These are phyloP conservation scores for Tritrichomonas musculus DNA, from an alignment of 208 protist genomes.

Conservation along the genomic window DNA sequence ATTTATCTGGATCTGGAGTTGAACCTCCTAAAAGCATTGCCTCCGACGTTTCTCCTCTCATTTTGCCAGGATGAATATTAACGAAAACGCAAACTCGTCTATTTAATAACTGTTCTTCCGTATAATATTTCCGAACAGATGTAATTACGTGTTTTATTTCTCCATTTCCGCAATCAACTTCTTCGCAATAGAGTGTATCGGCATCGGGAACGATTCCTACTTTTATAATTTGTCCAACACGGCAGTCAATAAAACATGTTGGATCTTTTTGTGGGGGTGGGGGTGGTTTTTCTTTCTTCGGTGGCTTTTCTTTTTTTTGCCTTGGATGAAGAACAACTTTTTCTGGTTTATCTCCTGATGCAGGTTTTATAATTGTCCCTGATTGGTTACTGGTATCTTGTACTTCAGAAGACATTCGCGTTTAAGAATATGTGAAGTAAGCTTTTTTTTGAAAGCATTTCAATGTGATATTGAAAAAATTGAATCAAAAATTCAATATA, in stretches of 20 bases:
- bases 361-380: no score
- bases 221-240: background rate
- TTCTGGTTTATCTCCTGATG: background rate
- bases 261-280: background rate
- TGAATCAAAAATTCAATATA: no score
- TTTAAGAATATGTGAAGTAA: no score
- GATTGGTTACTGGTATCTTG: no score
- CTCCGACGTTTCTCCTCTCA: conserved; percentile 15
- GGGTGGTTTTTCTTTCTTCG: background rate
- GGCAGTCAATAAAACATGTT: background rate
- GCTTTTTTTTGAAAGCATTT: no score
- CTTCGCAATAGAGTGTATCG: background rate
- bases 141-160: background rate
- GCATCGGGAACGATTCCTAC: background rate
- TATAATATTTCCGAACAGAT: background rate
- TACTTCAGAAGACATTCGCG: no score
- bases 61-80: conserved; percentile 5
- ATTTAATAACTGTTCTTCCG: background rate
- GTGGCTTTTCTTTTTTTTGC: background rate
- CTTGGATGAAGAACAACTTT: background rate
- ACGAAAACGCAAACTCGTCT: background rate
- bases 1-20: background rate
- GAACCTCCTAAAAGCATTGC: background rate
- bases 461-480: no score
- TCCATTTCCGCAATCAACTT: background rate